Base-by-base conservation (phyloP, 768 basidiomycete genomes). In the Leucocoprinus sp. region DNA sequence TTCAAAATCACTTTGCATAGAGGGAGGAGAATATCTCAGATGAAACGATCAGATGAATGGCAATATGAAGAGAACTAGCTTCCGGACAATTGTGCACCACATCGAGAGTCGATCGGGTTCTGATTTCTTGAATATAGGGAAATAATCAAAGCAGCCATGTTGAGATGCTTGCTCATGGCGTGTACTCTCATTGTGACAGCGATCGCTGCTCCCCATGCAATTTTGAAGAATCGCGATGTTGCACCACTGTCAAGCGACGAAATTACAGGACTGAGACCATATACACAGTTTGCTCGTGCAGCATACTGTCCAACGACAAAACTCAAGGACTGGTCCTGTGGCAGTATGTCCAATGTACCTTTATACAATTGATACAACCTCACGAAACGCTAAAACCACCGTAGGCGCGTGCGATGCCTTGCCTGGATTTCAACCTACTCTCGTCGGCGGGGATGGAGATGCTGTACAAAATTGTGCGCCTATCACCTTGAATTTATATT, bases 381-480 rank as follows among this genome's bases (percentile, higher is more conserved):
- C n/a, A 14, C 14, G 31, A 18, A 19, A n/a, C 12, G n/a, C 8
- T 21, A n/a, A 46, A 8, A 23, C 12, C 35, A 11, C 4, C 42
- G 17, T 43, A 68, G 72, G 57, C 47, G 70, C 72, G 7, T 75
- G 72, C 52, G 45, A 52, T 14, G 66, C 69, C 7, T 49, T 66
- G 19, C 54, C 69, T 4, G 69, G 58, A 8, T 74, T 75, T 52
- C 53, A 65, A 43, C 55, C 64, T 2, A 64, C 66, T 17, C 28
- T 70, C 36, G 60, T 65, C n/a, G 77, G 76, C 11, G 78, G 78
- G 0, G 68, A 78, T 52, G 76, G 73, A 2, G 56, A 69, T 19
- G 58, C 35, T 8, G 55, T 68, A n/a, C 76, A 77, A 50, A 66
- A 65, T 26, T 78, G 76, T 76, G 50, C 4, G 36, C 8, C n/a